Conservation (phyloP, 768 basidiomycete species). For the Rhizopogon rudus region DNA sequence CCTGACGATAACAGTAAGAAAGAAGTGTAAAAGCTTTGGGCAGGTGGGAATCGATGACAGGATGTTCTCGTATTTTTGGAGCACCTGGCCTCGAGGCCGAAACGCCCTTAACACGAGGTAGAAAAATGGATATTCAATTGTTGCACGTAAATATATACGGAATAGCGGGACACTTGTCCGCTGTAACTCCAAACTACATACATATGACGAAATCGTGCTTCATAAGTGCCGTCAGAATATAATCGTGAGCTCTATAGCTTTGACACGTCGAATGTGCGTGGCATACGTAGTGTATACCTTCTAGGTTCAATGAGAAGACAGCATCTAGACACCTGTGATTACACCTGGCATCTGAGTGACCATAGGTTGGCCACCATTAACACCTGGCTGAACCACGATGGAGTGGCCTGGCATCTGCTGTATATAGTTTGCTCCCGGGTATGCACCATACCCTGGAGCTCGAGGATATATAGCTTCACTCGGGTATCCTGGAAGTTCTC, state of each 20-base stretch:
- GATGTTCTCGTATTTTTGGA: slow-evolving; percentile 13
- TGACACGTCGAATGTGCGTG: background rate
- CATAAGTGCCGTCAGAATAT: background rate
- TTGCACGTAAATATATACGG: slow-evolving; percentile 11
- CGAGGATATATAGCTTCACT: slow-evolving; percentile 20
- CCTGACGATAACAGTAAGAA: slow-evolving; percentile 10
- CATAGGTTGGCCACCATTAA: slow-evolving; percentile 54
- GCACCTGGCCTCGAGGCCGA: slow-evolving; percentile 8
- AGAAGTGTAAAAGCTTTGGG: slow-evolving; percentile 12
- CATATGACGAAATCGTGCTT: too few species aligned
- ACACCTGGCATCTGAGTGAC: slow-evolving; percentile 53
- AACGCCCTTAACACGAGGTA: slow-evolving; percentile 24
- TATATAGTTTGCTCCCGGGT: slow-evolving; percentile 32
- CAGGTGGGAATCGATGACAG: slow-evolving; percentile 21
- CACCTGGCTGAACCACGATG: slow-evolving; percentile 62
- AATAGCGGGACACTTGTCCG: background rate
- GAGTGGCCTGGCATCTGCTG: slow-evolving; percentile 56
- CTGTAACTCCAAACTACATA: background rate
- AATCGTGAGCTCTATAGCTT: background rate
- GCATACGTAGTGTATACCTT: background rate
- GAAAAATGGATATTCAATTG: background rate
- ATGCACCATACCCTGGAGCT: slow-evolving; percentile 22
- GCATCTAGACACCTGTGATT: slow-evolving; percentile 14
- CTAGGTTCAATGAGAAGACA: background rate
- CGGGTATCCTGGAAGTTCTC: slow-evolving; percentile 60